Evolutionary conservation across 2,329 filamentous ascomycete genomes (phyloP).

Genomic region (Beauveria australis): DNA sequence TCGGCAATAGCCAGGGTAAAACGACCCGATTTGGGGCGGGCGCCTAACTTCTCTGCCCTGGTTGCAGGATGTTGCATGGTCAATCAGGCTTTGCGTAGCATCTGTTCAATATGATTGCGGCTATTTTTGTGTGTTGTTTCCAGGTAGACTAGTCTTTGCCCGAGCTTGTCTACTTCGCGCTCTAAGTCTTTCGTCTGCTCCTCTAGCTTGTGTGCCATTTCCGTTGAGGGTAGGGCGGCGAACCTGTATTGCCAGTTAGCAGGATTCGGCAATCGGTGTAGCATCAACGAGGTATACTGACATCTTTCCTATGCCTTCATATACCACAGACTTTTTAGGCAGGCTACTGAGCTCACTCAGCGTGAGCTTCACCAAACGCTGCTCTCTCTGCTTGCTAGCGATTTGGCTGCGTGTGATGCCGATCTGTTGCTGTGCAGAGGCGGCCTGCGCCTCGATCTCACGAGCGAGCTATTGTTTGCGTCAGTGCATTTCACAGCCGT

Average conservation of each 20-base stretch:
- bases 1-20: neutral
- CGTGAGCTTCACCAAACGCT: slow-evolving; percentile 81
- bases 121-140: slow-evolving; percentile 96
- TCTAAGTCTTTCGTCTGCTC: slow-evolving; percentile 68
- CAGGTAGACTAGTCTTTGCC: slow-evolving; percentile 85
- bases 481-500: neutral
- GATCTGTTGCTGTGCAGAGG: slow-evolving; percentile 87
- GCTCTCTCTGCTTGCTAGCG: slow-evolving; percentile 75
- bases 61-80: neutral
- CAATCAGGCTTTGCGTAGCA: slow-evolving; percentile 50
- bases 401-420: slow-evolving; percentile 78
- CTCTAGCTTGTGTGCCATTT: slow-evolving; percentile 68
- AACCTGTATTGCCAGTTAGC: slow-evolving; percentile 54
- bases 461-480: slow-evolving; percentile 59
- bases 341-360: slow-evolving; percentile 73
- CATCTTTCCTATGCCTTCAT: slow-evolving; percentile 98
- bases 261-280: neutral
- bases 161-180: slow-evolving; percentile 68
- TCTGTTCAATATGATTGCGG: slow-evolving; percentile 81
- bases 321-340: slow-evolving; percentile 68
- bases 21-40: neutral
- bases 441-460: slow-evolving; percentile 87
- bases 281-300: slow-evolving; percentile 34
- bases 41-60: too few relatives aligned
- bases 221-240: slow-evolving; percentile 63